phyloP scores from a whole-genome alignment of 1,284 basidiomycete genomes.

The Ganoderma multipileum region DNA sequence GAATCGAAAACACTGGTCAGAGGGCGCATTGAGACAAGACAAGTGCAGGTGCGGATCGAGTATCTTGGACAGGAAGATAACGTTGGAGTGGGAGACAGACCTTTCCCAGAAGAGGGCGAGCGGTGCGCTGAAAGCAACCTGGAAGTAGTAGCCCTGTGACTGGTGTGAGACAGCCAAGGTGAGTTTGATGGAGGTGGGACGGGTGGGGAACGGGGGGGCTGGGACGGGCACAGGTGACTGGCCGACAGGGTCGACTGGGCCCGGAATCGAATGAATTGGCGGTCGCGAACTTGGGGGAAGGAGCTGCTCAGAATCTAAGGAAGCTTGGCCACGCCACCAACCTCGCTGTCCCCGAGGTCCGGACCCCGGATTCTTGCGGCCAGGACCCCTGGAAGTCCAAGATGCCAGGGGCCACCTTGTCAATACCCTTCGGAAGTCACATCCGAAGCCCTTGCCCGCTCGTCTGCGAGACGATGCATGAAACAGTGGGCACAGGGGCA shows the following conservation, averaged over 20 bases:
- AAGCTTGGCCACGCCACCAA: slow-evolving; percentile 1
- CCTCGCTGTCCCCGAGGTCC: slow-evolving; percentile 8
- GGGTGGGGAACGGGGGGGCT: not conserved
- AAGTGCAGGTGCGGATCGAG: slow-evolving; percentile 6
- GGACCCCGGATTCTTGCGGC: slow-evolving; percentile 24
- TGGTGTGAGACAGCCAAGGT: slow-evolving; percentile 20
- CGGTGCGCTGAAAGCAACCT: slow-evolving; percentile 25
- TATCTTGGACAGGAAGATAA: slow-evolving; percentile 6
- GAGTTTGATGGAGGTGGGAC: slow-evolving; percentile 11
- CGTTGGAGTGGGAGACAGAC: slow-evolving; percentile 14
- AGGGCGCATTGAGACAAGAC: slow-evolving; percentile 4
- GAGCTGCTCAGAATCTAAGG: not conserved
- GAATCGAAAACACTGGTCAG: slow-evolving; percentile 13
- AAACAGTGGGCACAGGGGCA: not conserved
- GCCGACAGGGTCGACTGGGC: slow-evolving; percentile 1
- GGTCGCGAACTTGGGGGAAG: not conserved
- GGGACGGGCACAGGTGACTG: slow-evolving; percentile 16
- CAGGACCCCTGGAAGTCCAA: slow-evolving; percentile 18
- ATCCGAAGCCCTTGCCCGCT: slow-evolving; percentile 13
- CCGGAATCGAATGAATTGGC: slow-evolving; percentile 14
- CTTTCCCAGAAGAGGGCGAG: slow-evolving; percentile 11
- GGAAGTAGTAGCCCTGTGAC: slow-evolving; percentile 30
- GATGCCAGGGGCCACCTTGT: slow-evolving; percentile 3
- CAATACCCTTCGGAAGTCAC: slow-evolving; percentile 11
- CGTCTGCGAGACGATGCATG: slow-evolving; percentile 14